Base-by-base conservation (phyloP, 2,329 filamentous ascomycete genomes). In the Ophiostoma tasmaniense region DNA sequence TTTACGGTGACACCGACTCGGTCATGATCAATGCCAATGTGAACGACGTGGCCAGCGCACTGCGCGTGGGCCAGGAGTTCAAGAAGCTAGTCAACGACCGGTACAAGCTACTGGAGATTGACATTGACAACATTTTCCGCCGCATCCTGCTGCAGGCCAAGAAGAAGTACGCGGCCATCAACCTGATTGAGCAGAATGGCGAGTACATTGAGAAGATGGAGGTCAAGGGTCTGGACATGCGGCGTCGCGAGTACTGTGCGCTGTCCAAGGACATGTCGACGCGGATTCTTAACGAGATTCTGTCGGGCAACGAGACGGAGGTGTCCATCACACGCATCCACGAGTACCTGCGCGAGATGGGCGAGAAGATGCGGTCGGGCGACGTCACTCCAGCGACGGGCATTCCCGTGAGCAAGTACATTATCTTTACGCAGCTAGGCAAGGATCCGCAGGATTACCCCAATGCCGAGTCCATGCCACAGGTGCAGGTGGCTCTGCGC, bases 11-110 rank as follows among this genome's bases (percentile, higher is more conserved):
- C 80, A 99, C 95, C 14, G 95, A 99, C 79, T 99, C 95, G 10
- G 95, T 99, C 80, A 99, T 99, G 95, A 98, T 99, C 82, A 99
- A 99, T 76, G 96, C 95, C 72, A 98, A 98, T 76, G 93, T 95
- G 68, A 92, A 97, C 79, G 96, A 91, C 73, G 90, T 98, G 37
- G 88, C 91, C 39, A 93, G 96, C 75, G 95, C 95, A 1, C 82
- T 97, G 74, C 93, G 91, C 76, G 90, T 99, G 67, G 96, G 95
- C 69, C 89, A 92, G 62, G 92, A 98, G 72, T 98, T 99, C 84
- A 98, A 97, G 81, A 90, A 88, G 74, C 87, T 92, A 30, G 95
- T 99, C 80, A 99, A 99, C 76, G 92, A 97, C 74, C 89, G 90
- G 71, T 99, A 99, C 79, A 90, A 85, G 75, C 85, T 97, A 67